Evolutionary conservation across 768 basidiomycete species (phyloP).

Genomic region (Boletus sp.): DNA sequence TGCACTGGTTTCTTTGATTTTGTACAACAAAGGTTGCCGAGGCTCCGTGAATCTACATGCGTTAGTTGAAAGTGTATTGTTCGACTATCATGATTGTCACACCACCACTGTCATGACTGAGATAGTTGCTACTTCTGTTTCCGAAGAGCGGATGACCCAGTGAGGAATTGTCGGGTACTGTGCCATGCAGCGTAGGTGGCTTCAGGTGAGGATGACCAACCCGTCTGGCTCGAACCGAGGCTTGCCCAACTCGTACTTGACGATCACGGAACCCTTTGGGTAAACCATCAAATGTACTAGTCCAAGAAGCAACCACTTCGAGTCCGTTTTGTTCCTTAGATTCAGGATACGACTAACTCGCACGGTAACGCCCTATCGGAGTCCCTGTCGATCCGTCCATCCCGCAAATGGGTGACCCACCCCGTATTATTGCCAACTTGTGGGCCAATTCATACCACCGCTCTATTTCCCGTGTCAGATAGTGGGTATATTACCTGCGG

Average conservation of each 20-base stretch:
- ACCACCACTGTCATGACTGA: too few species aligned
- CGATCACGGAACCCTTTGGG: background rate
- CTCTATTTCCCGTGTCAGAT: background rate
- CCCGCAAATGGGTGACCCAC: background rate
- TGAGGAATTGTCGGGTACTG: too few species aligned
- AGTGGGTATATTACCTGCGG: background rate
- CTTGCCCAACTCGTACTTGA: background rate
- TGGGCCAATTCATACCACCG: too few species aligned
- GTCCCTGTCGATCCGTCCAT: background rate
- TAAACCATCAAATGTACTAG: background rate
- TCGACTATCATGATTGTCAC: background rate
- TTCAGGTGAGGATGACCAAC: too few species aligned
- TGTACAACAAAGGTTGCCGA: background rate
- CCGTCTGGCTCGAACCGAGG: background rate
- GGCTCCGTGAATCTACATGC: background rate
- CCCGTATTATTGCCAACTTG: background rate
- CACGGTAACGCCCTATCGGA: background rate
- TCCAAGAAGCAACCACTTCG: background rate
- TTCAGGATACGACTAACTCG: background rate
- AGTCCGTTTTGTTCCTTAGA: background rate
- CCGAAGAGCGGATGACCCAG: too few species aligned
- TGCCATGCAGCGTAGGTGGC: too few species aligned
- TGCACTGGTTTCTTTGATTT: background rate
- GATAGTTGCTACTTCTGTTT: too few species aligned
- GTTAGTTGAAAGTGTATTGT: background rate